Base-by-base conservation (phyloP, 768 basidiomycete genomes). In the Pleurotus platypus region DNA sequence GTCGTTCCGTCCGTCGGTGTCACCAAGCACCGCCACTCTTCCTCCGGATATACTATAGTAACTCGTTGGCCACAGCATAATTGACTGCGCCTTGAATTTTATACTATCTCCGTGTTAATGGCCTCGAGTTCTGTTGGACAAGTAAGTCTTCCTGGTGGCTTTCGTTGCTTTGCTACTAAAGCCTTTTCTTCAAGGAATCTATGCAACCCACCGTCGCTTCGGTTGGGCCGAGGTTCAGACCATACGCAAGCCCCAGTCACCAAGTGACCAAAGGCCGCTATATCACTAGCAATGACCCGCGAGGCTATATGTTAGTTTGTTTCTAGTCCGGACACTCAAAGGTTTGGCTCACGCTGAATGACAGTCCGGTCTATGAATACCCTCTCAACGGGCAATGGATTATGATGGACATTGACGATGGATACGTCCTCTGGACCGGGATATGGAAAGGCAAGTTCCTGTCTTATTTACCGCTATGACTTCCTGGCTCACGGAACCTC, bases 321-420 rank as follows among this genome's bases (percentile, higher is more conserved):
- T 27, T 49, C 43, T 63, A 78, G 48, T 27, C 58, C 30, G 30
- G 30, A 35, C 11, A 11, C 2, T 1, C 30, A 9, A 35, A 35
- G 30, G 30, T 35, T 35, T 35, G 30, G 30, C 30, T 35, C 9
- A 35, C 30, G 30, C 30, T 35, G 30, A 35, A 35, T 35, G 30
- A 35, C 59, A 83, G 92, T 55, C 90, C 91, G 11, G 92, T 94
- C 9, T 94, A 90, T 65, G 92, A 94, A 68, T 94, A 93, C 64
- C 90, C 90, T 1, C 77, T 94, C 56, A 91, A 92, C 60, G 89
- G 87, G 18, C 91, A 94, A 66, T 92, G 91, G 89, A 90, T 94
- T 65, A 94, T 94, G 92, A 92, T 94, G 83, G 92, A 94, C 74
- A 89, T 91, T 66, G 92, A 94, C 68, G 92, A 93, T 67, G 92